Percentiles rank a stretch among this genome's conserved stretches.
phyloP scores from a whole-genome alignment of 495 filamentous ascomycete species.

The Cairneyella variabilis region DNA sequence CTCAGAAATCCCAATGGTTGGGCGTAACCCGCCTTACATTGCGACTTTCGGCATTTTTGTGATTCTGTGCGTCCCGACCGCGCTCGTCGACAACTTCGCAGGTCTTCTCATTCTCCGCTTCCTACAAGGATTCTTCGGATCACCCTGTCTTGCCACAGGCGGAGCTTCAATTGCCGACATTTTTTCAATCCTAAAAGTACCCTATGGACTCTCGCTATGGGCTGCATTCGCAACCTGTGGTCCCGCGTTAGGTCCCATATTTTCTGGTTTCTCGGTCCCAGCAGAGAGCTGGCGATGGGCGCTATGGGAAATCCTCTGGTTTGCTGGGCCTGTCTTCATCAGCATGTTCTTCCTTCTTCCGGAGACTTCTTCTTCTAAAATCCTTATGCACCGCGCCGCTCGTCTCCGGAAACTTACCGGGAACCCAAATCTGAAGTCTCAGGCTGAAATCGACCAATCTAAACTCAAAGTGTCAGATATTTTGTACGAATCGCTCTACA shows the following conservation, averaged over 20 bases:
- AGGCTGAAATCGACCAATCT: constrained; percentile 46
- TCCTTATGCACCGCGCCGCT: constrained; percentile 33
- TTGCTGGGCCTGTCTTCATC: constrained; percentile 37
- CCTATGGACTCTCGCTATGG: constrained; percentile 65
- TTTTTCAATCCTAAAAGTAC: constrained; percentile 60
- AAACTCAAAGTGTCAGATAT: constrained; percentile 39
- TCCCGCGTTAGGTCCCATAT: constrained; percentile 41
- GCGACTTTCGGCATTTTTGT: constrained; percentile 64
- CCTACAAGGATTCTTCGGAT: constrained; percentile 67
- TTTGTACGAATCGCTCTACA: constrained; percentile 51
- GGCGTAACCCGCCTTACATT: constrained; percentile 64
- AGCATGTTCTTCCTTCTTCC: constrained; percentile 40
- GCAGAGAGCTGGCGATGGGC: constrained; percentile 38
- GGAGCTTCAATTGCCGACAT: constrained; percentile 73
- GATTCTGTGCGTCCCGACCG: constrained; percentile 69
- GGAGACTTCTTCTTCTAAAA: constrained; percentile 40
- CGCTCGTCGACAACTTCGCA: constrained; percentile 62
- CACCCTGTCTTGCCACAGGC: constrained; percentile 70
- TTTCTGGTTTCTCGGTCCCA: constrained; percentile 36
- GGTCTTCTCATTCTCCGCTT: constrained; percentile 72
- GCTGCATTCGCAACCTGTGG: constrained; percentile 35
- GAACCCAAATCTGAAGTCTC: constrained; percentile 38
- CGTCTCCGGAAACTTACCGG: constrained; percentile 38
- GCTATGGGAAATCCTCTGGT: constrained; percentile 48
- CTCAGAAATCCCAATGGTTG: constrained; percentile 59